These are phyloP conservation scores for Mitragyna speciosa DNA, from an alignment of 257 asterid genomes.

Conservation along the genomic window DNA sequence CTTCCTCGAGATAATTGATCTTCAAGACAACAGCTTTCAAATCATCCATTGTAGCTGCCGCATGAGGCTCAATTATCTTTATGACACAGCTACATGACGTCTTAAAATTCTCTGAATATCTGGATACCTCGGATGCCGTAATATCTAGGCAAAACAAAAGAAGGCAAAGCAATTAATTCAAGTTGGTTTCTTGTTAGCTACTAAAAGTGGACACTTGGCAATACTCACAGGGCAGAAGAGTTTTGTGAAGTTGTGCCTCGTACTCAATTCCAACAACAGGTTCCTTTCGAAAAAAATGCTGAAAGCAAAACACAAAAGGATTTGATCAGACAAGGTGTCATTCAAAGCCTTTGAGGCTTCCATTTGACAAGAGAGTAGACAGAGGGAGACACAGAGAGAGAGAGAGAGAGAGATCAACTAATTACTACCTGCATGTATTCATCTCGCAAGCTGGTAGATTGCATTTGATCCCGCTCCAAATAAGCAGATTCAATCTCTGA, in stretches of 20 bases:
- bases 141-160: slow-evolving; percentile 50
- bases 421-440: slow-evolving; percentile 76
- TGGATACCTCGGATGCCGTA: slow-evolving; percentile 79
- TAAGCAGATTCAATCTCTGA: slow-evolving; percentile 95
- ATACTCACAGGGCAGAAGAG: slow-evolving; percentile 85
- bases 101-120: slow-evolving; percentile 64
- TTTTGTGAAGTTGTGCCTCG: slow-evolving; percentile 91
- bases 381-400: not conserved
- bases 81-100: slow-evolving; percentile 78
- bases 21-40: slow-evolving; percentile 59
- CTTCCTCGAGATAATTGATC: slow-evolving; percentile 69
- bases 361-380: not conserved
- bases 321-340: slow-evolving; percentile 19
- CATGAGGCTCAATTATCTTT: slow-evolving; percentile 90
- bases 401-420: slow-evolving; percentile 7
- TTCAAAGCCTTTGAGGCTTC: not conserved
- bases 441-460: slow-evolving; percentile 79
- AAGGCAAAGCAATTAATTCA: slow-evolving; percentile 11
- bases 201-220: slow-evolving; percentile 10
- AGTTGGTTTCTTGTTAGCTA: not conserved
- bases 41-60: slow-evolving; percentile 65
- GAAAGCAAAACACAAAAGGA: slow-evolving; percentile 30
- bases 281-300: slow-evolving; percentile 93
- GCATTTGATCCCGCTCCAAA: slow-evolving; percentile 93
- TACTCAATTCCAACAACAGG: slow-evolving; percentile 91